Evolutionary conservation across 345 rosid genomes (phyloP).

Genomic region (Eucalyptus guilfoylei): DNA sequence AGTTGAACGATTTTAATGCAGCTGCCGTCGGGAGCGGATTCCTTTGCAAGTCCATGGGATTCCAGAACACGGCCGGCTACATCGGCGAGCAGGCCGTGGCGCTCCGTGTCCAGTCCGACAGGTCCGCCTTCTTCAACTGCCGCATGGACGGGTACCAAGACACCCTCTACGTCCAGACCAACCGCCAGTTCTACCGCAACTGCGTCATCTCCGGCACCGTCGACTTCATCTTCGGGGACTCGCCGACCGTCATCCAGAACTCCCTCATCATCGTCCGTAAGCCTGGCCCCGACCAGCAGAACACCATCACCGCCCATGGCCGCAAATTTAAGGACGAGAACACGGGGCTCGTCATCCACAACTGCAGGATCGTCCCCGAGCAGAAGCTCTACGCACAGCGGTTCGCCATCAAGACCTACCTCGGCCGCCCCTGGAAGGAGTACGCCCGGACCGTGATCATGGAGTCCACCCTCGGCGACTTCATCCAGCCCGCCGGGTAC

Average conservation of each 20-base stretch:
- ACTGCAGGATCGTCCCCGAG: slow-evolving; percentile 74
- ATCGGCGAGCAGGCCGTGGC: slow-evolving; percentile 68
- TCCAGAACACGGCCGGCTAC: slow-evolving; percentile 70
- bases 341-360: slow-evolving; percentile 54
- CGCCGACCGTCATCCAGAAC: slow-evolving; percentile 47
- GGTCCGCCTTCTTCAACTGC: slow-evolving; percentile 41
- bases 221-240: slow-evolving; percentile 76
- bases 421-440: slow-evolving; percentile 79
- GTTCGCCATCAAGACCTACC: slow-evolving; percentile 24
- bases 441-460: slow-evolving; percentile 44
- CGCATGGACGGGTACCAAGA: slow-evolving; percentile 67
- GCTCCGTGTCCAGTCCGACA: slow-evolving; percentile 38
- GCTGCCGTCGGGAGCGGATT: slow-evolving; percentile 50
- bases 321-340: slow-evolving; percentile 4
- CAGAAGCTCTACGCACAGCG: slow-evolving; percentile 17
- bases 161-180: slow-evolving; percentile 44
- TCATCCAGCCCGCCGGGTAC: slow-evolving; percentile 64
- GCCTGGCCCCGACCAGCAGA: slow-evolving; percentile 27
- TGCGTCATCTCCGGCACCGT: slow-evolving; percentile 57
- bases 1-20: neutral
- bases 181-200: slow-evolving; percentile 61
- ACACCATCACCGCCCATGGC: slow-evolving; percentile 62
- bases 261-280: slow-evolving; percentile 45
- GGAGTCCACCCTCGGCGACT: slow-evolving; percentile 45
- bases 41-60: slow-evolving; percentile 48